Conservation (phyloP, 108 stramenopile species). For the Cyclotella atomus region DNA sequence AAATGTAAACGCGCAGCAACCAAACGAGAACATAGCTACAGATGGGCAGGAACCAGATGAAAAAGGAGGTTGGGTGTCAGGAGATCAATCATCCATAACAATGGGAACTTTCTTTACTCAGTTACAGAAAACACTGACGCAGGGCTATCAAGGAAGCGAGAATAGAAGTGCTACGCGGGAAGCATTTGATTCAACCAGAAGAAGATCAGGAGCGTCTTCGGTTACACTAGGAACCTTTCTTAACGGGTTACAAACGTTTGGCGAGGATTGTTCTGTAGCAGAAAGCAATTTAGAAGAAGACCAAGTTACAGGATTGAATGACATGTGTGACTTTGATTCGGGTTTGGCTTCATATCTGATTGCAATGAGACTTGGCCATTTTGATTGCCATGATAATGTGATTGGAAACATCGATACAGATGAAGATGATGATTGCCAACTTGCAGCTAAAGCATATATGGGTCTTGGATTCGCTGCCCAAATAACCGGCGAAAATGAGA, state of each 20-base stretch:
- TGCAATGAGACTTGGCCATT: constrained; percentile 40
- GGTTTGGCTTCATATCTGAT: constrained; percentile 30
- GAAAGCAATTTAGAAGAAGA: neutral
- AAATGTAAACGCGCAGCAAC: neutral
- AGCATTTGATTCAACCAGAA: neutral
- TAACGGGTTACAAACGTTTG: neutral
- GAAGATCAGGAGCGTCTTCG: neutral
- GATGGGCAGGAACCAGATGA: neutral
- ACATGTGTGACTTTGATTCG: constrained; percentile 46
- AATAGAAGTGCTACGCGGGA: neutral
- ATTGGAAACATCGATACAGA: neutral
- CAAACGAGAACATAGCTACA: neutral
- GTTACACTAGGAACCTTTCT: neutral
- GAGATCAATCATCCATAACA: constrained; percentile 9
- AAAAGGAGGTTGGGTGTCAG: too few relatives aligned
- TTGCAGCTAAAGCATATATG: constrained; percentile 47
- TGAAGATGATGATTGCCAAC: constrained; percentile 28
- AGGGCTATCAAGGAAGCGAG: neutral
- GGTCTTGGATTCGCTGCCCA: constrained; percentile 49
- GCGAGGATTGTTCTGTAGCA: neutral
- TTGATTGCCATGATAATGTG: constrained; percentile 7
- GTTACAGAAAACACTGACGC: neutral
- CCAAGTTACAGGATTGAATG: constrained; percentile 1
- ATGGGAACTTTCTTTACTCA: neutral
- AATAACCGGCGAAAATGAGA: constrained; percentile 40